Evolutionary conservation across 768 basidiomycete species (phyloP), one percentile per base, ranked within the genome.

Genomic region (Termitomyces sp.): DNA sequence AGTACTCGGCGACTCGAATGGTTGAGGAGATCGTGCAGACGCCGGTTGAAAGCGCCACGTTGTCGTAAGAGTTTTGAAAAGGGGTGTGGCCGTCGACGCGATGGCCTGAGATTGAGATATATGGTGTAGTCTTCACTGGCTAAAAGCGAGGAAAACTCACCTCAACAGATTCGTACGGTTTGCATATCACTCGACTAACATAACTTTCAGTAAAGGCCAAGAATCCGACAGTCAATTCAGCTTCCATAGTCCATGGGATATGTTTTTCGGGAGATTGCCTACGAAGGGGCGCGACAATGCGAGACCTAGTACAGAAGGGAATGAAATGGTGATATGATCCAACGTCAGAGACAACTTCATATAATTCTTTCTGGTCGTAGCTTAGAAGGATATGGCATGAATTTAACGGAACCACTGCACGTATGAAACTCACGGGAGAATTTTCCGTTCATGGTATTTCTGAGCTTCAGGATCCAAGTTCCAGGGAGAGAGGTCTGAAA

Each of bases 201-300:
- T 97, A 99, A 70, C 83, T 87, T 72, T 98, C 96, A 60, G 81
- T 78, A 66, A 97, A 88, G 17, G 84, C 79, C 61, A 94, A 81
- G 69, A 98, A 98, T 8, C 92, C 92, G 34, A 96, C 88, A 3
- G 84, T 84, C 62, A 98, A 74, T 68, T 98, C 93, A 7, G 89
- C 94, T 40, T 93, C 84, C 74, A 96, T 75, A 52, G 64, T 43
- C 3, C 51, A 19, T 34, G 39, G 66, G 70, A 64, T 72, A 70
- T 53, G 65, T 40, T 60, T 65, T 64, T 61, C 63, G 42, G 25
- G 28, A 17, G 39, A 19, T 40, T 49, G 66, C 60, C 37, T 61
- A 50, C 47, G 61, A 50, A 12, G 63, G 3, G 69, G 66, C 30
- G 66, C 62, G 39, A 95, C 73, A 55, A 95, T 78, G 23, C 81